Evolutionary conservation across 495 filamentous ascomycete species (phyloP), one percentile per base, ranked within the genome.

Genomic region (Margaritispora aquatica): DNA sequence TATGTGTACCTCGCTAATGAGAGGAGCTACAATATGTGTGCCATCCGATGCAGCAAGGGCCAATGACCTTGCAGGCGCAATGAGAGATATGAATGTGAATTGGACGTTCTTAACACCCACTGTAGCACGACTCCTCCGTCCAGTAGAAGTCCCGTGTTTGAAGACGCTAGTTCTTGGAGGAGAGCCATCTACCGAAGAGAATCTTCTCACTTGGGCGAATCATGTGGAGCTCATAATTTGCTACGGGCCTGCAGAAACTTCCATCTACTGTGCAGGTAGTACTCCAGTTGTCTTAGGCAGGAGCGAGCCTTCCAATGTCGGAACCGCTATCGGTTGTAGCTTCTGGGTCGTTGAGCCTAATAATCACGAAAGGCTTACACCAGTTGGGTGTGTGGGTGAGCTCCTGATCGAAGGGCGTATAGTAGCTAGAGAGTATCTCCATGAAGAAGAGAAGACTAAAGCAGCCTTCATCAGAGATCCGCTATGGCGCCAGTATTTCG

Each of bases 1-100:
- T 56, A 82, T 87, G 2, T 80, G 88, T 54, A 82, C 84, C 4
- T 84, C 84, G 0, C 70, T 92, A 1, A 82, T 83, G 2, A 63
- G 71, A 21, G 80, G 80, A 5, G 78, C 72, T 20, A 77, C 75
- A 55, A 69, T 82, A 24, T 81, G 78, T 55, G 64, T 82, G 22
- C 77, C 78, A 2, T 77, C 75, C 3, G 65, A 73, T 53, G 19
- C 51, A 0, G 77, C 77, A 49, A 68, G 68, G 22, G 55, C 76
- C 20, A 57, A 64, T 34, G 69, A 70, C 46, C 73, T 72, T 50
- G 69, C 67, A 13, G 72, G 49, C 1, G 73, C 74, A 15, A 74
- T 75, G 4, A 73, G 60, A 10, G n/a, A 23, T 9, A 66, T 70
- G 56, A 58, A 65, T 0, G 75, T 73, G 2, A 77, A 76, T 36